Percentiles rank a stretch among this genome's conserved stretches.
Conservation (phyloP, 1,139 yeast genomes). For the Debaryomycetaceae sp. region DNA sequence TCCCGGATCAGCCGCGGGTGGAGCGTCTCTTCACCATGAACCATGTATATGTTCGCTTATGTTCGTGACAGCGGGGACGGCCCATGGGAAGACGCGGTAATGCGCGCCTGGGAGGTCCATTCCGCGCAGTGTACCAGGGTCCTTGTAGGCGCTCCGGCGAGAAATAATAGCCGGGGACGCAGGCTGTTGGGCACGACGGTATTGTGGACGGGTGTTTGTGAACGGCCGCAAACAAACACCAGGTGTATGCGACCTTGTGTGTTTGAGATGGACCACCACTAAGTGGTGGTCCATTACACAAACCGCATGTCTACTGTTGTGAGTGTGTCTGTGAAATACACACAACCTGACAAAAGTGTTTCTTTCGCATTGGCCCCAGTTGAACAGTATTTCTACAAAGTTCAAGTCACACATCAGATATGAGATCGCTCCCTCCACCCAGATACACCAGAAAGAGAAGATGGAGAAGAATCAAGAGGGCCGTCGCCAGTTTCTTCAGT, state of each 20-base stretch:
- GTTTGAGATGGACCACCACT: not conserved
- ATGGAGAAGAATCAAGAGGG: slow-evolving; percentile 36
- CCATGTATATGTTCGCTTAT: not conserved
- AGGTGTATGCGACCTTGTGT: not conserved
- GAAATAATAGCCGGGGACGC: not conserved
- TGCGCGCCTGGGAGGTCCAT: no score
- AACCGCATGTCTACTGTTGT: not conserved
- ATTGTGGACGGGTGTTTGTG: not conserved
- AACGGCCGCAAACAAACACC: not conserved
- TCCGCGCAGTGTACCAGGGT: not conserved
- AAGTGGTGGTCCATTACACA: not conserved
- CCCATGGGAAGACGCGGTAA: not conserved
- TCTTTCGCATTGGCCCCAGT: not conserved
- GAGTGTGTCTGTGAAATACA: not conserved
- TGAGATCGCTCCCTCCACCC: slow-evolving; percentile 47
- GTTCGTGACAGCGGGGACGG: not conserved
- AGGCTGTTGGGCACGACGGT: no score
- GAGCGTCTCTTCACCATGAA: not conserved
- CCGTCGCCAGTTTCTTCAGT: slow-evolving; percentile 22
- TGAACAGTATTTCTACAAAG: not conserved
- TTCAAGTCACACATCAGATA: slow-evolving; percentile 6
- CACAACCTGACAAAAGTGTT: not conserved
- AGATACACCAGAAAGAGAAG: slow-evolving; percentile 33
- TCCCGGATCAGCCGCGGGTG: not conserved
- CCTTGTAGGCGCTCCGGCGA: not conserved